These are phyloP conservation scores for Biscutella laevigata DNA, from an alignment of 441 rosid genomes.

Conservation along the genomic window DNA sequence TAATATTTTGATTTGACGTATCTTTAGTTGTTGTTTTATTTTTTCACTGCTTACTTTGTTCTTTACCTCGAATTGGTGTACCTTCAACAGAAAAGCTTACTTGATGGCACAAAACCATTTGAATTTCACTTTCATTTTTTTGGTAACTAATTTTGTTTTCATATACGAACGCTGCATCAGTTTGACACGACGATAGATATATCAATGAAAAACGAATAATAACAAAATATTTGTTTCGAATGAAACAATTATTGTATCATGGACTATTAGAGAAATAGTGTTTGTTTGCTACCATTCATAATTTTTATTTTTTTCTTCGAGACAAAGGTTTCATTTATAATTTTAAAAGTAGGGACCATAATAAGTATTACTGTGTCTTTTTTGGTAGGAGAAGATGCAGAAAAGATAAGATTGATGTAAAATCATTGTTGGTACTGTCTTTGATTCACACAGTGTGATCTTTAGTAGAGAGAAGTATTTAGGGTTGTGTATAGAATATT, in stretches of 20 bases:
- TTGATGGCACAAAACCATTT: constrained; percentile 2
- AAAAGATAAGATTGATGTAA: too few species aligned
- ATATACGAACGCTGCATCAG: constrained; percentile 20
- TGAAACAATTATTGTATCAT: constrained; percentile 12
- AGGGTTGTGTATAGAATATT: too few species aligned
- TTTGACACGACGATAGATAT: constrained; percentile 16
- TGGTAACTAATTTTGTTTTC: constrained; percentile 14
- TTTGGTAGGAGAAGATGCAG: too few species aligned
- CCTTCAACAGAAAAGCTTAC: constrained; percentile 12
- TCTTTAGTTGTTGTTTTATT: constrained; percentile 5
- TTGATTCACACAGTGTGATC: too few species aligned
- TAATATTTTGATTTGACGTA: constrained; percentile 16
- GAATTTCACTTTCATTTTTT: constrained; percentile 8
- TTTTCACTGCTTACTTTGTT: constrained; percentile 16
- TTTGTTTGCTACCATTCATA: neutral
- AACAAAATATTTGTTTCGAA: constrained; percentile 14
- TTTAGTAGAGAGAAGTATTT: too few species aligned
- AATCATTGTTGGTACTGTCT: too few species aligned
- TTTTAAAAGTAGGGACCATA: too few species aligned
- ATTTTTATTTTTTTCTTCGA: too few species aligned
- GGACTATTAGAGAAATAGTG: constrained; percentile 1
- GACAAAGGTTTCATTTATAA: too few species aligned
- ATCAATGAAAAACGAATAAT: constrained; percentile 11
- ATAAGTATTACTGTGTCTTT: too few species aligned
- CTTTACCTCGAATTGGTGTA: constrained; percentile 22